Percentiles rank a stretch among this genome's conserved stretches.
These are phyloP conservation scores for Pachysandra terminalis DNA, from an alignment of 164 flowering plant genomes.

Conservation along the genomic window DNA sequence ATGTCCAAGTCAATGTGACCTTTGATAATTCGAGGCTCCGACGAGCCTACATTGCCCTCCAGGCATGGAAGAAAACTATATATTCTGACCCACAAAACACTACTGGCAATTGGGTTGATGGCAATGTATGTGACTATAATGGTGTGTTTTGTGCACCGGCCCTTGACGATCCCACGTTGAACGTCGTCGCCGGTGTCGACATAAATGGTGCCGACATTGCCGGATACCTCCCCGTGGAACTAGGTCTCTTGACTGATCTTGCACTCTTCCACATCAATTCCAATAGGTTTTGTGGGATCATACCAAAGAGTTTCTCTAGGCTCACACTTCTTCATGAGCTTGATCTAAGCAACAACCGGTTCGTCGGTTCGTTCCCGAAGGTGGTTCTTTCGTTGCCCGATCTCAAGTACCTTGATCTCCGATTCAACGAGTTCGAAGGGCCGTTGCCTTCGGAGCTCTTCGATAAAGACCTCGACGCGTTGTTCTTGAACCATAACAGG, in stretches of 20 bases:
- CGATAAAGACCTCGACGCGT: conserved; percentile 51
- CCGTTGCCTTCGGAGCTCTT: conserved; percentile 51
- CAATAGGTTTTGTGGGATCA: conserved; percentile 70
- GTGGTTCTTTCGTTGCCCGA: conserved; percentile 43
- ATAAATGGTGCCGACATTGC: conserved; percentile 72
- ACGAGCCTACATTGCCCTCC: conserved; percentile 30
- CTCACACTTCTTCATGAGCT: conserved; percentile 46
- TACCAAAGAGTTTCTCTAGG: conserved; percentile 52
- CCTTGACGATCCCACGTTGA: conserved; percentile 39
- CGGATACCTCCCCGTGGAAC: conserved; percentile 63
- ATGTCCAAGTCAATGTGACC: conserved; percentile 6
- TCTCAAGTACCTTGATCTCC: conserved; percentile 59
- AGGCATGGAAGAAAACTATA: conserved; percentile 28
- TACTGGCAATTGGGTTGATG: conserved; percentile 32
- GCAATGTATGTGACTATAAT: conserved; percentile 28
- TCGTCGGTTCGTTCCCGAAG: conserved; percentile 66
- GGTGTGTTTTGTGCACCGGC: conserved; percentile 57
- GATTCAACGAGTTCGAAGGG: conserved; percentile 80
- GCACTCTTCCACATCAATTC: conserved; percentile 69
- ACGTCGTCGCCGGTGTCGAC: conserved; percentile 73
- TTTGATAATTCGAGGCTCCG: conserved; percentile 25
- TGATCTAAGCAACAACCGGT: conserved; percentile 78
- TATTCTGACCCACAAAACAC: conserved; percentile 28
- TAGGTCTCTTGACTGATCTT: conserved; percentile 64
- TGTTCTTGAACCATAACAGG: conserved; percentile 71